These are phyloP conservation scores for Coelastrella sp. DNA, from an alignment of 139 green algal genomes.

Conservation along the genomic window DNA sequence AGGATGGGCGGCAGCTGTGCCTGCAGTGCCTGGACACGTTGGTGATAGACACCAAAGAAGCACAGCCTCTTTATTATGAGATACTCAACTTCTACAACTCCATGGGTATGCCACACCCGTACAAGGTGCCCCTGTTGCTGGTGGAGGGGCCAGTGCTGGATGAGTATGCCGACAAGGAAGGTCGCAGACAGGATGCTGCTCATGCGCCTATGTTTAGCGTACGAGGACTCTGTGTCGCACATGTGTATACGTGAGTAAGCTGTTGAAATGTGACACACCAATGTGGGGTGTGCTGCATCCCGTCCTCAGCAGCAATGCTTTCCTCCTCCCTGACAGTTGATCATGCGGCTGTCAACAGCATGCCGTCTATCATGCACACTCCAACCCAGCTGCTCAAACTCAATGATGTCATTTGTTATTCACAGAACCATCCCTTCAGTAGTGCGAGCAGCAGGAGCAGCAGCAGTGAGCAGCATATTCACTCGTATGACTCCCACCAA, in stretches of 20 bases:
- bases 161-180: conserved; percentile 52
- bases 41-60: conserved; percentile 83
- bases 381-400: too few relatives aligned
- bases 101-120: conserved; percentile 71
- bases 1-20: conserved; percentile 86
- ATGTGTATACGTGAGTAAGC: conserved; percentile 68
- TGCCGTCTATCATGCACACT: too few relatives aligned
- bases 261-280: neutral
- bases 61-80: conserved; percentile 82
- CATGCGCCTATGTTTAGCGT: conserved; percentile 80
- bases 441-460: conserved; percentile 8
- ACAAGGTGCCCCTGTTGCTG: conserved; percentile 79
- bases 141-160: conserved; percentile 70
- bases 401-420: neutral
- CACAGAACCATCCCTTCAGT: conserved; percentile 66
- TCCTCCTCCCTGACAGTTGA: too few relatives aligned
- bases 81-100: conserved; percentile 65
- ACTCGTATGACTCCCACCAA: neutral
- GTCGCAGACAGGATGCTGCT: conserved; percentile 42
- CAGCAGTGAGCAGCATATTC: conserved; percentile 45
- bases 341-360: too few relatives aligned
- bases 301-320: too few relatives aligned
- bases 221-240: conserved; percentile 81
- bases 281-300: neutral
- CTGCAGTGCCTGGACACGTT: conserved; percentile 79